Conservation (phyloP, 2,329 filamentous ascomycete species). For the Pseudogymnoascus destructans region DNA sequence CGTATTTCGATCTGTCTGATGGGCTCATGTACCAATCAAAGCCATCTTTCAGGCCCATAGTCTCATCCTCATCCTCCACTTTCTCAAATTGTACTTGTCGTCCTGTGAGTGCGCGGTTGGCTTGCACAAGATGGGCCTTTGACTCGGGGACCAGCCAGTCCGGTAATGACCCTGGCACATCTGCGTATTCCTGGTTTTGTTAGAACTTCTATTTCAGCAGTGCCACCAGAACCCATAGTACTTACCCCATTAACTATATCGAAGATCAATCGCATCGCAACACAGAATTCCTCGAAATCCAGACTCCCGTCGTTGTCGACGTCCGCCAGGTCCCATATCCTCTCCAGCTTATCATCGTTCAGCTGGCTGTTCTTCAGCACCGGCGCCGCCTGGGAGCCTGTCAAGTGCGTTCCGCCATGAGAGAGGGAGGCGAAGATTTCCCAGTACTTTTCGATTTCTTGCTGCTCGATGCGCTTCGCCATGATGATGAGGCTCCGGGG, state of each 20-base stretch:
- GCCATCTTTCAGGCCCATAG: constrained; percentile 77
- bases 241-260: constrained; percentile 87
- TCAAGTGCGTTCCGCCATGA: constrained; percentile 50
- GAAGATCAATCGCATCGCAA: constrained; percentile 96
- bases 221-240: constrained; percentile 13
- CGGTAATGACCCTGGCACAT: constrained; percentile 74
- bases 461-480: constrained; percentile 50
- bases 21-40: constrained; percentile 99
- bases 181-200: constrained; percentile 58
- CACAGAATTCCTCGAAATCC: constrained; percentile 99
- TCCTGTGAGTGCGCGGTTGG: constrained; percentile 64
- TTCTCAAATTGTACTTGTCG: constrained; percentile 73
- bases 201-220: background rate
- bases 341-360: constrained; percentile 76
- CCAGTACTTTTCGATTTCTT: constrained; percentile 68
- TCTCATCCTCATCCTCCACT: constrained; percentile 71
- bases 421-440: constrained; percentile 62
- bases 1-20: constrained; percentile 80
- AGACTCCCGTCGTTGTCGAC: constrained; percentile 95
- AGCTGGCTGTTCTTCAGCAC: constrained; percentile 63
- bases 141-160: constrained; percentile 97
- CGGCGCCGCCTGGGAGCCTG: constrained; percentile 55
- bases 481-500: constrained; percentile 21
- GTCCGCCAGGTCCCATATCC: constrained; percentile 93
- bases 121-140: constrained; percentile 81